phyloP scores from a whole-genome alignment of 441 rosid species.

The Pelargonium australe region DNA sequence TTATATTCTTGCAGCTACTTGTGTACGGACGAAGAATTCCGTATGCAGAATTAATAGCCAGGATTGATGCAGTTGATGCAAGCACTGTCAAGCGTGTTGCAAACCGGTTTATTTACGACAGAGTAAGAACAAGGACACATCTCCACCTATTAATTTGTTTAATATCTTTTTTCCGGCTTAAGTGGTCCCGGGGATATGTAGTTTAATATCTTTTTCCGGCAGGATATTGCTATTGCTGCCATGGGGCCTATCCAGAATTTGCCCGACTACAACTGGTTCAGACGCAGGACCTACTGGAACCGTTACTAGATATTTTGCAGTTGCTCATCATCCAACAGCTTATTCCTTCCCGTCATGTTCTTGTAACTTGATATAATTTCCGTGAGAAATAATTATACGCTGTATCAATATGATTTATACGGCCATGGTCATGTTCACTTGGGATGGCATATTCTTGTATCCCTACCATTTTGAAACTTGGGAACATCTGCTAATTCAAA shows the following conservation, averaged over 20 bases:
- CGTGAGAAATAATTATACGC: no score
- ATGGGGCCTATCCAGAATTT: slow-evolving; percentile 87
- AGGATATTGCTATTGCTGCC: slow-evolving; percentile 95
- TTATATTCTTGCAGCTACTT: slow-evolving; percentile 56
- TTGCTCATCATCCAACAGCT: no score
- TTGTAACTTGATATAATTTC: no score
- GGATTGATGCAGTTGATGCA: slow-evolving; percentile 91
- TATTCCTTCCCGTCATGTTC: no score
- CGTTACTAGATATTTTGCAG: slow-evolving; percentile 76
- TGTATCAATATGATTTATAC: no score
- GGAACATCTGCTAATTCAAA: no score
- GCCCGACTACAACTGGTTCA: slow-evolving; percentile 96
- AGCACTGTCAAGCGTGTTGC: slow-evolving; percentile 88
- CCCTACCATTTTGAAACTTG: no score
- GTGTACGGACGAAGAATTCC: slow-evolving; percentile 96
- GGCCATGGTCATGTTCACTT: no score
- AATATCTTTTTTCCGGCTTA: no score
- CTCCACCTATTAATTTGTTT: neutral
- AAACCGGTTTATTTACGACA: slow-evolving; percentile 79
- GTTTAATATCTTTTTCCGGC: slow-evolving; percentile 13
- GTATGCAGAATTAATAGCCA: slow-evolving; percentile 77
- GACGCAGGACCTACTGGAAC: slow-evolving; percentile 97
- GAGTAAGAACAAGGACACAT: slow-evolving; percentile 36
- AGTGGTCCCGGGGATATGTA: no score
- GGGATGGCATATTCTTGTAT: no score